A percentile compares a stretch with the other conserved stretches of the same genome.
Evolutionary conservation across 2,329 filamentous ascomycete genomes (phyloP).

Genomic region (Xylaria sp.): DNA sequence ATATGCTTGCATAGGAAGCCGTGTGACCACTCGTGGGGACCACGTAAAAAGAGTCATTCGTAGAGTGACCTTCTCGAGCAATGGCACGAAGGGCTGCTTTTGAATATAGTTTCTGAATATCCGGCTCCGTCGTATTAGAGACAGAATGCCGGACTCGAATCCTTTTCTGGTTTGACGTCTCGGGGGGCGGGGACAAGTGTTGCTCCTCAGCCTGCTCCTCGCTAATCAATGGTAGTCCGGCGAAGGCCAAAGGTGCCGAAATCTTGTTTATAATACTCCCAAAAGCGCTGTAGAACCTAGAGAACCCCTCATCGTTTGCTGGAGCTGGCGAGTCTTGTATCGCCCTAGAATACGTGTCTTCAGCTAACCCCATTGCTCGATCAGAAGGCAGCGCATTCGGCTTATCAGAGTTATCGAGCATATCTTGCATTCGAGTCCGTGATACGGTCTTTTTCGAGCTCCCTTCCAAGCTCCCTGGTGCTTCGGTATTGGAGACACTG

Average conservation of each 20-base stretch:
- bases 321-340: conserved; percentile 37
- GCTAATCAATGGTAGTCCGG: conserved; percentile 78
- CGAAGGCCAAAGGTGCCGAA: conserved; percentile 89
- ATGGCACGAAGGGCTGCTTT: conserved; percentile 82
- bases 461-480: conserved; percentile 71
- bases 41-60: conserved; percentile 86
- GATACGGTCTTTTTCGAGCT: conserved; percentile 57
- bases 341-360: conserved; percentile 37
- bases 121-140: conserved; percentile 62
- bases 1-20: conserved; percentile 89
- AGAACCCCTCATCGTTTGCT: conserved; percentile 76
- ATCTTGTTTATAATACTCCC: conserved; percentile 86
- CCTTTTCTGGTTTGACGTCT: conserved; percentile 47
- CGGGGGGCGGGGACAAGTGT: conserved; percentile 42
- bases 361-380: conserved; percentile 30
- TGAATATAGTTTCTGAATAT: conserved; percentile 84
- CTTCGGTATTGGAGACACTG: conserved; percentile 75
- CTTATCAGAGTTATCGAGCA: conserved; percentile 60
- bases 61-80: conserved; percentile 68
- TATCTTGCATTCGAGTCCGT: conserved; percentile 59
- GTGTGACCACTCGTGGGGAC: conserved; percentile 92
- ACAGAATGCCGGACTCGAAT: conserved; percentile 44
- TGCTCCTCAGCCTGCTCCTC: conserved; percentile 55
- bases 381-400: conserved; percentile 58
- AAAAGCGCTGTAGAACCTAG: conserved; percentile 90